Conservation (phyloP, 768 basidiomycete genomes). For the Lentinula sp. region DNA sequence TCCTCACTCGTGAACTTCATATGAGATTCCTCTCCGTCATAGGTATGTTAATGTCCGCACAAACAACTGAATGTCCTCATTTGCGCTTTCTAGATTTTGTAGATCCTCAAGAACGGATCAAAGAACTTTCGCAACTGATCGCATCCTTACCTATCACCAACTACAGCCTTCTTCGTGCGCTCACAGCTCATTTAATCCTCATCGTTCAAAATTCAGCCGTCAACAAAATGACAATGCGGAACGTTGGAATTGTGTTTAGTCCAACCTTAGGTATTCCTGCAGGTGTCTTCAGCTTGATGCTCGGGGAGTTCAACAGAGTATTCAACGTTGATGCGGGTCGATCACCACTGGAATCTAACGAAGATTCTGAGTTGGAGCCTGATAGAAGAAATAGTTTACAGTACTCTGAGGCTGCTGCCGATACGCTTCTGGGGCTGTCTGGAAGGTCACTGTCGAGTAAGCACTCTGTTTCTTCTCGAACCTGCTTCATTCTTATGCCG, state of each 20-base stretch:
- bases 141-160: slow-evolving; percentile 85
- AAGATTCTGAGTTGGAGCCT: slow-evolving; percentile 23
- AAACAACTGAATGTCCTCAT: slow-evolving; percentile 1
- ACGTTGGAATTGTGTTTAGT: slow-evolving; percentile 97
- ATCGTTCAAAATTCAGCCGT: slow-evolving; percentile 85
- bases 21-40: slow-evolving; percentile 88
- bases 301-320: slow-evolving; percentile 88
- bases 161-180: slow-evolving; percentile 88
- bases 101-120: slow-evolving; percentile 82
- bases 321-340: slow-evolving; percentile 69
- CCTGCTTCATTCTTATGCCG: background rate
- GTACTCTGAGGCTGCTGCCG: slow-evolving; percentile 79
- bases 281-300: slow-evolving; percentile 91
- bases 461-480: slow-evolving; percentile 17
- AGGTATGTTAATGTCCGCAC: slow-evolving; percentile 49
- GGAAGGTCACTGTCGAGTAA: slow-evolving; percentile 65
- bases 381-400: slow-evolving; percentile 77
- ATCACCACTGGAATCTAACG: slow-evolving; percentile 8
- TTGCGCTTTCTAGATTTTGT: slow-evolving; percentile 62
- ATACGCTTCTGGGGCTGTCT: slow-evolving; percentile 71
- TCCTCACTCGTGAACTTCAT: slow-evolving; percentile 90
- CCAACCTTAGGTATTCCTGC: slow-evolving; percentile 98
- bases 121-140: slow-evolving; percentile 81
- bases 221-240: slow-evolving; percentile 99
- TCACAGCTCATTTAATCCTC: slow-evolving; percentile 91